Evolutionary conservation across 352 stramenopile species (phyloP), one percentile per base, ranked within the genome.

Genomic region (Phytophthora pinifolia): DNA sequence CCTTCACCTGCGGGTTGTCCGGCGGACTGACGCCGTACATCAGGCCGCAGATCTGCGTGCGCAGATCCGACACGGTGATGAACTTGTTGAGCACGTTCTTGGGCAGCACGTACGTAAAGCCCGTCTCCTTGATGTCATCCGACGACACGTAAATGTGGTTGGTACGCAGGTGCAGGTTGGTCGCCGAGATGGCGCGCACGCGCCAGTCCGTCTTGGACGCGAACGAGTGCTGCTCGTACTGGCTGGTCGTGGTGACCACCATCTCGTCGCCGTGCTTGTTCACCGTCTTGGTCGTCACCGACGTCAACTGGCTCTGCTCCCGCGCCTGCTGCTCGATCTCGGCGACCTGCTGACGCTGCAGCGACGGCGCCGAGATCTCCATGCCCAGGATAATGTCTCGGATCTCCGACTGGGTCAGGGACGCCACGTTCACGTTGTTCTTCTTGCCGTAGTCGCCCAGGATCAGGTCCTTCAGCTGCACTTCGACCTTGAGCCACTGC

Each of bases 31-130:
- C 91, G 64, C 98, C 98, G 72, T 99, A 99, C 56, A 99, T 87
- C 52, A 99, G 97, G 10, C 97, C 98, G 42, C 94, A 97, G 59
- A 99, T 96, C 64, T 99, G 96, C 25, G 97, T 99, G 30, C 97
- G 93, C 42, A 99, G 72, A 62, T 99, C 97, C 9, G 94, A 81
- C 46, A 99, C 91, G n/a, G 88, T 98, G 51, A 99, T 98, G 62
- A 99, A 99, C 74, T 99, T 99, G 57, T 97, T 98, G 3, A 99
- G 81, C 59, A 99, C 92, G 68, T 99, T 99, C 71, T 99, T 99
- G 2, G 97, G 97, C 30, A 99, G 62, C 33, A 99, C 97, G 76
- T 99, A 99, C 12, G 97, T 99, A 54, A 98, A 96, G 4, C 97
- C 97, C 31, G 97, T 96, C 59, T 99, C 96, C 29, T 89, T 94